Base-by-base conservation (phyloP, 73 alveolate genomes). In the Loxodes magnus region DNA sequence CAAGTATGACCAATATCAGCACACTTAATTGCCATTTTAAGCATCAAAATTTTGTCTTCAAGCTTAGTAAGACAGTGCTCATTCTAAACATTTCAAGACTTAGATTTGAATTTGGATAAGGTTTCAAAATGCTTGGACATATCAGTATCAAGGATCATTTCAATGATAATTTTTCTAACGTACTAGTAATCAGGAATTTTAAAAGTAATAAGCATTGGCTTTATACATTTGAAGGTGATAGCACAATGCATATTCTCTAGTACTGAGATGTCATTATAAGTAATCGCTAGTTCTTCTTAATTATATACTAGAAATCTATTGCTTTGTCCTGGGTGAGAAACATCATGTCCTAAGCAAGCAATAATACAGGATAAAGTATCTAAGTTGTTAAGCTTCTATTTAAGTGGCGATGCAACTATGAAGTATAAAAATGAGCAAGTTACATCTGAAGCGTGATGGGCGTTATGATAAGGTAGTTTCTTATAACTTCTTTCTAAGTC, bases 381-480 rank as follows among this genome's bases (percentile, higher is more conserved):
- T 25, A 46, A 9, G n/a, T 37, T 37, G 1, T 46, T 19, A 12
- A 46, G 26, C 19, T 7, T 25, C 14, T 2, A 25, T 46, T 1
- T 20, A 21, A 10, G 7, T 2, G 22, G 15, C 14, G 50, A 10
- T 7, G 7, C 10, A 19, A 23, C 27, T n/a, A 21, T 9, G 27
- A 46, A 46, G 34, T 46, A 46, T 9, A 46, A 9, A 2, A 46
- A 46, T 25, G 52, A 25, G 27, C 27, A 41, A 16, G 27, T n/a
- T n/a, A 46, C 59, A 46, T 46, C 59, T 12, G 35, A 37, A 10
- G 52, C 59, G 27, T 46, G 59, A 19, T 41, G 27, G 27, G 59
- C 62, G 27, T 46, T 46, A 46, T 46, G 59, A 46, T 46, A 46
- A 46, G 59, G 59, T 17, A n/a, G 9, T n/a, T 46, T 24, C 17